Evolutionary conservation across 208 protist species (phyloP), one percentile per base, ranked within the genome.

Genomic region (Phytomonas sp.): DNA sequence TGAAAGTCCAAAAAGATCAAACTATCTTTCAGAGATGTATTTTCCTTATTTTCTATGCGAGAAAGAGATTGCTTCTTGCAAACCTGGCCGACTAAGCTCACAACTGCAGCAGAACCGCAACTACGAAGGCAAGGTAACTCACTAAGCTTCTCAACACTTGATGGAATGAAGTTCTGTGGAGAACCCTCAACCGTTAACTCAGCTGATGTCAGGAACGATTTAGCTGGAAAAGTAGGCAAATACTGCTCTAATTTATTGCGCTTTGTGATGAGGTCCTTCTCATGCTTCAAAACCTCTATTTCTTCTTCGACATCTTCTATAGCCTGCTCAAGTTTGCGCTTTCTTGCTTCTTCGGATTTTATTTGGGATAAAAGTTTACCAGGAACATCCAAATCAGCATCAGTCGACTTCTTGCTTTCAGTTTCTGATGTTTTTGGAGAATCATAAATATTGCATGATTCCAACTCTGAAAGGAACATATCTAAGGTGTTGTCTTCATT

Each of bases 181-280:
- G 84, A 79, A 60, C 85, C 85, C 53, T 92, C 88, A 37, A 85
- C 78, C 31, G 91, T 81, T 8, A 91, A 72, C 63, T 94, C 89
- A 9, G 80, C 76, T 15, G 80, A 82, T 8, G 85, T 89, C 17
- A 89, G 68, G 72, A 81, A 88, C 26, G 77, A 71, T 62, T 75
- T 81, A 0, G 80, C 84, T 63, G 89, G 69, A 31, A 68, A 71
- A 34, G 84, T 75, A 60, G 77, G 85, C 30, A 81, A 69, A 71
- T 84, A 89, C 17, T 31, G 62, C 17, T 64, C 31, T 40, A 64
- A 40, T n/a, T 43, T 40, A 15, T 15, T 64, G 15, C 36, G 60
- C 1, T 64, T 17, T 20, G 32, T 15, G 23, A 64, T 43, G 13
- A 43, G 9, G 20, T 64, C 36, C 64, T 3, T 82, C 73, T 63